These are phyloP conservation scores for Lichtheimia ramosa DNA, from an alignment of 371 early-diverging fungal genomes.

Conservation along the genomic window DNA sequence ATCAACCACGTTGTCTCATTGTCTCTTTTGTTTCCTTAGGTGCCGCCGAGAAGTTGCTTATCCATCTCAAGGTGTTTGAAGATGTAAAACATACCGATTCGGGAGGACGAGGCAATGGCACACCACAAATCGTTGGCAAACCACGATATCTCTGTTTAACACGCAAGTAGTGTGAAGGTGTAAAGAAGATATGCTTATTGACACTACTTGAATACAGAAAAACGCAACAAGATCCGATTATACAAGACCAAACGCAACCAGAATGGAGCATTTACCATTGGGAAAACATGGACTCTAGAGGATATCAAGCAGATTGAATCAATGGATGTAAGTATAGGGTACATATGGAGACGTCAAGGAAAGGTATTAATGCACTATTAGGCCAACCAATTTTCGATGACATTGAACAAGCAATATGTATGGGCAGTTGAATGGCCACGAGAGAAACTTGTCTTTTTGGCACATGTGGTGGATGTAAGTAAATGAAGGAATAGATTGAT, in stretches of 20 bases:
- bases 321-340: slow-evolving; percentile 49
- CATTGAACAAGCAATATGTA: slow-evolving; percentile 46
- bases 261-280: slow-evolving; percentile 54
- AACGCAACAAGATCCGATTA: slow-evolving; percentile 50
- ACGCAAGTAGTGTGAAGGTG: slow-evolving; percentile 21
- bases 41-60: slow-evolving; percentile 33
- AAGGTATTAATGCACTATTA: slow-evolving; percentile 5
- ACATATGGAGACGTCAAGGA: neutral
- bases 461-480: slow-evolving; percentile 46
- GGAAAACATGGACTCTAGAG: slow-evolving; percentile 60
- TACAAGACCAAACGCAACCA: slow-evolving; percentile 60
- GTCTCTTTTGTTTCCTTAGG: slow-evolving; percentile 6
- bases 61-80: slow-evolving; percentile 51
- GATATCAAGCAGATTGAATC: slow-evolving; percentile 57
- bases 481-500: neutral
- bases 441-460: slow-evolving; percentile 51
- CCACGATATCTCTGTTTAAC: slow-evolving; percentile 51
- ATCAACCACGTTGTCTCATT: neutral
- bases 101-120: slow-evolving; percentile 12
- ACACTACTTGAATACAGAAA: slow-evolving; percentile 21
- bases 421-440: slow-evolving; percentile 51
- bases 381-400: slow-evolving; percentile 49
- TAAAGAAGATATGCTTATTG: neutral
- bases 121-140: slow-evolving; percentile 42
- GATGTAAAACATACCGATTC: slow-evolving; percentile 42